Evolutionary conservation across 2,329 filamentous ascomycete species (phyloP), one percentile per base, ranked within the genome.

Genomic region (Neopestalotiopsis sp.): DNA sequence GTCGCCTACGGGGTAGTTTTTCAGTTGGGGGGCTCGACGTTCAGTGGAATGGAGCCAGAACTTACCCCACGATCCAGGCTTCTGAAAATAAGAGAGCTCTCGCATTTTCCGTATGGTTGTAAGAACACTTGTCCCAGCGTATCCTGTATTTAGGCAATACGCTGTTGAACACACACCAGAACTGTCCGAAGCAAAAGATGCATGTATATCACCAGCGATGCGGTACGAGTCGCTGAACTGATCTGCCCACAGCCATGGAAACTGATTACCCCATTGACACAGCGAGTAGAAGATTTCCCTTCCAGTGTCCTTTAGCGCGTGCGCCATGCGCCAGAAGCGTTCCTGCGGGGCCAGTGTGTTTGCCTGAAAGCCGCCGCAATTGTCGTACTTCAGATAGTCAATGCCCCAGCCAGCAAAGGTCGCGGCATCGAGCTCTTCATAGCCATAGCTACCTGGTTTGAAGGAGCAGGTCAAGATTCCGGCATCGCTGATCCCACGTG

Each of bases 341-440:
- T 78, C 34, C 83, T 80, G 62, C 10, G 62, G 34, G 17, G 62
- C 30, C 13, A 38, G 34, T 7, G 40, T 65, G 30, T 14, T 40
- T 4, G 62, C 62, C 12, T 65, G 75, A 86, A 87, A 30, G 83
- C 81, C 30, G 63, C 82, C 79, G 78, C 86, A 89, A 73, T 88
- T 88, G 76, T 88, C 86, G 72, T 88, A 88, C 74, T 88, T 86
- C 28, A 86, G 74, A 71, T 86, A 86, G 74, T 85, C 83, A 40
- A 87, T 83, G 1, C 83, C 85, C 83, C 85, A 86, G 17, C 76
- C 77, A 1, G 86, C 86, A 74, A 83, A 88, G 0, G 83, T 81
- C 17, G 84, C 75, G 0, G 87, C 87, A 74, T 89, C 87, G 34
- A 84, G 79, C 42, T 82, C 79, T 73, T 88, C 87, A 72, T 85